phyloP scores from a whole-genome alignment of 1,139 yeast genomes.

The Zhuliangozyma blackwelliae region DNA sequence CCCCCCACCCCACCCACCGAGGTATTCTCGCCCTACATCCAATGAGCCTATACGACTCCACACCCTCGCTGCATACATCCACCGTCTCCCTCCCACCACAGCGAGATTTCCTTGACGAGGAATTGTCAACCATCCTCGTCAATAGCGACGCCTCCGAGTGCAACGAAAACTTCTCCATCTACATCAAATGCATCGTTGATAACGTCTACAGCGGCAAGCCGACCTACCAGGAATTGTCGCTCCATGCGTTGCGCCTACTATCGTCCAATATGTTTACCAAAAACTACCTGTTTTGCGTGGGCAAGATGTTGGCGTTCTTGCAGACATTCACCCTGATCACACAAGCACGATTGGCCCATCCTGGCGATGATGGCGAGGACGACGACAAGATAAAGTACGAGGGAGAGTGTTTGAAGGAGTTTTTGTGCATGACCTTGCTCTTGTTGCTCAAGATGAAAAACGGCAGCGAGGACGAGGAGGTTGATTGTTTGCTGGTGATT shows the following conservation, averaged over 20 bases:
- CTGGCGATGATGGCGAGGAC: conserved; percentile 1
- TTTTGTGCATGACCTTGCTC: conserved; percentile 32
- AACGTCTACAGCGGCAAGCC: conserved; percentile 14
- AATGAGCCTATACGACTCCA: too few relatives aligned
- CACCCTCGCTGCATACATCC: conserved; percentile 1
- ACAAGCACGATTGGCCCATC: conserved; percentile 7
- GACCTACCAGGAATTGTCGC: conserved; percentile 21
- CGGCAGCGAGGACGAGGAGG: conserved; percentile 15
- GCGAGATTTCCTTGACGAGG: conserved; percentile 13
- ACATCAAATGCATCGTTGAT: conserved; percentile 34
- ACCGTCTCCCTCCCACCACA: conserved; percentile 1
- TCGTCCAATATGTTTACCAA: conserved; percentile 38
- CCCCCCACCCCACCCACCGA: too few relatives aligned
- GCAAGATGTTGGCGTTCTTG: conserved; percentile 36
- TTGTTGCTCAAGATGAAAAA: conserved; percentile 34
- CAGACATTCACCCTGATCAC: conserved; percentile 24
- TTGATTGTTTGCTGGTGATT: conserved; percentile 9
- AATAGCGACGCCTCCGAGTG: conserved; percentile 41
- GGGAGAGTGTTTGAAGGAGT: conserved; percentile 29
- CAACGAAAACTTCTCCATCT: conserved; percentile 35
- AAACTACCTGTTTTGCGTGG: conserved; percentile 36
- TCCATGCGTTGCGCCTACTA: conserved; percentile 32
- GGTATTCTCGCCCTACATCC: too few relatives aligned
- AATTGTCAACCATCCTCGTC: conserved; percentile 21
- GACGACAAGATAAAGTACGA: conserved; percentile 17